phyloP scores from a whole-genome alignment of 2,329 filamentous ascomycete species.

The Lachnum nothofagi region DNA sequence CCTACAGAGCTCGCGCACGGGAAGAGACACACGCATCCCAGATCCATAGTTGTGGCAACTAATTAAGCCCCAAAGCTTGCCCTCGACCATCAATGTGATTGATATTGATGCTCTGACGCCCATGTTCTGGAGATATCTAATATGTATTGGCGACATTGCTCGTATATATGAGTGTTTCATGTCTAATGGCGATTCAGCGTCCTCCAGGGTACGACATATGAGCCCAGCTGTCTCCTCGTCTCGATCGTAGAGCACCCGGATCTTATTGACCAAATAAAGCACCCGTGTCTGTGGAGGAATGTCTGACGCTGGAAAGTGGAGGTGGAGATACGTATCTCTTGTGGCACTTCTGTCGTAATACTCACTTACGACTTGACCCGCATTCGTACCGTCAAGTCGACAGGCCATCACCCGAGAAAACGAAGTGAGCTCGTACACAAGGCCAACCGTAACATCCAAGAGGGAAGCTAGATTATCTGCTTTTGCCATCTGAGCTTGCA shows the following conservation, averaged over 20 bases:
- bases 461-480: constrained; percentile 12
- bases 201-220: constrained; percentile 68
- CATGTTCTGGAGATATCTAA: constrained; percentile 84
- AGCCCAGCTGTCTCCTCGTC: constrained; percentile 72
- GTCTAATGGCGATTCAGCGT: constrained; percentile 69
- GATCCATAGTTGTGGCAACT: constrained; percentile 74
- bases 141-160: constrained; percentile 81
- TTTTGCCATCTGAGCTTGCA: constrained; percentile 17
- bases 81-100: constrained; percentile 79
- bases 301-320: constrained; percentile 66
- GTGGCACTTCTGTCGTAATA: constrained; percentile 5
- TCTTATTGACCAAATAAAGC: constrained; percentile 81
- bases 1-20: constrained; percentile 83
- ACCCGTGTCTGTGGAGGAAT: constrained; percentile 79
- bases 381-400: constrained; percentile 19
- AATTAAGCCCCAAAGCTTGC: constrained; percentile 79
- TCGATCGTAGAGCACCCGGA: constrained; percentile 77
- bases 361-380: constrained; percentile 15
- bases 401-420: constrained; percentile 23
- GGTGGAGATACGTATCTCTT: constrained; percentile 7
- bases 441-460: constrained; percentile 22
- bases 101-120: constrained; percentile 86
- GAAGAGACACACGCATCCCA: constrained; percentile 85
- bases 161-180: constrained; percentile 78
- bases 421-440: constrained; percentile 21